Conservation (phyloP, 768 basidiomycete genomes). For the Leccinum sublutescens region DNA sequence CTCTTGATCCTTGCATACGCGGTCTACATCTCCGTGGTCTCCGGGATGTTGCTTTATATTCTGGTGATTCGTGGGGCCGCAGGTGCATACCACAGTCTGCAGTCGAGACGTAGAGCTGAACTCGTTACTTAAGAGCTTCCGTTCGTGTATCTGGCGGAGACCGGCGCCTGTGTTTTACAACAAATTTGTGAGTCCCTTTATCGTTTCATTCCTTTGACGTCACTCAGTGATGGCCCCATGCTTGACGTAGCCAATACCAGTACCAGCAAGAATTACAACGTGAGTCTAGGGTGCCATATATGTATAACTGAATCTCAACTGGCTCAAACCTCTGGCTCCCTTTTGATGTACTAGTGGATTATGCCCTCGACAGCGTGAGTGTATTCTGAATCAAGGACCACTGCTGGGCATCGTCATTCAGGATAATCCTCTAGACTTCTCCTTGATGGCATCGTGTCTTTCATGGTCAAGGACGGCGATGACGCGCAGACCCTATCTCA, state of each 20-base stretch:
- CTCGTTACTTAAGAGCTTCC: neutral
- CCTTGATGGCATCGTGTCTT: neutral
- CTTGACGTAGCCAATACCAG: neutral
- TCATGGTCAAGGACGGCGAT: neutral
- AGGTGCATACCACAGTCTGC: neutral
- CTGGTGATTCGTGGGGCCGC: neutral
- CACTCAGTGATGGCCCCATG: neutral
- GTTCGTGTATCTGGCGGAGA: neutral
- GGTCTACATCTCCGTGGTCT: neutral
- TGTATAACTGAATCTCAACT: neutral
- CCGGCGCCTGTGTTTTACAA: neutral
- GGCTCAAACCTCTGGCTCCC: neutral
- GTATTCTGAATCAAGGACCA: neutral
- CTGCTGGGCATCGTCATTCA: neutral
- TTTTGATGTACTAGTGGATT: neutral
- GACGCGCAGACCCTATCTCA: too few species aligned
- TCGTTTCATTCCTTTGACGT: neutral
- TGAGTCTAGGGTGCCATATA: neutral
- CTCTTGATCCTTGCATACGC: neutral
- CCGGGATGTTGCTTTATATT: neutral
- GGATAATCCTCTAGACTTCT: neutral
- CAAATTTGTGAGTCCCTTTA: neutral
- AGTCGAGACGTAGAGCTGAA: neutral
- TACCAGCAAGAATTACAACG: neutral
- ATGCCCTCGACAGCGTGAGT: neutral